Evolutionary conservation across 495 filamentous ascomycete genomes (phyloP).

Genomic region (Ramalina intermedia): DNA sequence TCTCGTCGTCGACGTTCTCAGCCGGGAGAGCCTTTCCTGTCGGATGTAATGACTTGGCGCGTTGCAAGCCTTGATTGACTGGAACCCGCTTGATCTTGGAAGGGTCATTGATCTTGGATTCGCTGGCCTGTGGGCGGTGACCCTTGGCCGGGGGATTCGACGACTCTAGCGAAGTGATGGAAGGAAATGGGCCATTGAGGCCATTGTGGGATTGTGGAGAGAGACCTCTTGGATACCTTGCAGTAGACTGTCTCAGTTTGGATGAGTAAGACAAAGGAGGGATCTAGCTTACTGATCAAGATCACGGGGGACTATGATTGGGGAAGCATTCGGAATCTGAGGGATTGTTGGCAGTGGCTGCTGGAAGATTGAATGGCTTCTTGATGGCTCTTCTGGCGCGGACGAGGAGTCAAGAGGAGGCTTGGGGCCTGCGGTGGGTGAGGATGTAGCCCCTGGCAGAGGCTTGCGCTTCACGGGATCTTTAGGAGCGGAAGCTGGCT

Average conservation of each 20-base stretch:
- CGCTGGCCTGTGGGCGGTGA: constrained; percentile 14
- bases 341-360: constrained; percentile 4
- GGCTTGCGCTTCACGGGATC: constrained; percentile 24
- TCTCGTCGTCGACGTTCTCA: constrained; percentile 19
- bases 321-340: constrained; percentile 8
- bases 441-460: constrained; percentile 13
- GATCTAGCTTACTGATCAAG: constrained; percentile 14
- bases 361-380: constrained; percentile 1
- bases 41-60: constrained; percentile 22
- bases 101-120: constrained; percentile 18
- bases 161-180: constrained; percentile 3
- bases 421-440: constrained; percentile 4
- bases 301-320: constrained; percentile 13
- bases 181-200: constrained; percentile 7
- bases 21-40: constrained; percentile 13
- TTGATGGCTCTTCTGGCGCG: constrained; percentile 12
- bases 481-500: constrained; percentile 3
- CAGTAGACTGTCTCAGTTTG: constrained; percentile 5
- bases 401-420: constrained; percentile 8
- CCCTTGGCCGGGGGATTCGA: background rate
- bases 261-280: background rate
- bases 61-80: constrained; percentile 9
- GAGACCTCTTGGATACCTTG: constrained; percentile 11
- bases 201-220: constrained; percentile 7
- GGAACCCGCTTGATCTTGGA: constrained; percentile 5